Evolutionary conservation across 2,329 filamentous ascomycete species (phyloP).

Genomic region (Beauveria pseudobassiana): DNA sequence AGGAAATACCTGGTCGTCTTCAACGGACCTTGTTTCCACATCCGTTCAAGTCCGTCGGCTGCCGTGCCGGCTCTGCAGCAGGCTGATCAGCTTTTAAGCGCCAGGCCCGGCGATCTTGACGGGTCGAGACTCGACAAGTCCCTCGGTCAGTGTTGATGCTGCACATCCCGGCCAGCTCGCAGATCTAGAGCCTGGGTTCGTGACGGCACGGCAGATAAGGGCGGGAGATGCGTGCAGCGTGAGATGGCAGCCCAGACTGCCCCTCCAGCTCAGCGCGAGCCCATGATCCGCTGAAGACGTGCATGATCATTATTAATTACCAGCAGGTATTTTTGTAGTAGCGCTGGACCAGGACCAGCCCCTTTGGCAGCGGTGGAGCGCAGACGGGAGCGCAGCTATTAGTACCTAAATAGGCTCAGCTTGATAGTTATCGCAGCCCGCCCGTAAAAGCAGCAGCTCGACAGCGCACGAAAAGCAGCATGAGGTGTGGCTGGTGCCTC

Average conservation of each 20-base stretch:
- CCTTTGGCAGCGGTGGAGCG: not conserved
- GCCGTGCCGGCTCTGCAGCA: not conserved
- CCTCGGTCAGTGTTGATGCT: not conserved
- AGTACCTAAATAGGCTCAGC: not conserved
- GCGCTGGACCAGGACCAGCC: not conserved
- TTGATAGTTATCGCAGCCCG: not conserved
- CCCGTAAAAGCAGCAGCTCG: slow-evolving; percentile 6
- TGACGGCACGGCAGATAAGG: not conserved
- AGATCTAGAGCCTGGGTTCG: not conserved
- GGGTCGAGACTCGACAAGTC: not conserved
- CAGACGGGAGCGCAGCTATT: not conserved
- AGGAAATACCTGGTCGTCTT: not conserved
- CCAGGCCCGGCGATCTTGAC: not conserved
- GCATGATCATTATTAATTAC: not conserved
- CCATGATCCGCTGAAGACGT: slow-evolving; percentile 2
- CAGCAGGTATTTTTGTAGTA: not conserved
- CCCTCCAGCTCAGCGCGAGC: not conserved
- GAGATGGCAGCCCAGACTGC: not conserved
- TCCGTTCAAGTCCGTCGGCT: not conserved
- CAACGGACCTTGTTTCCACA: not conserved
- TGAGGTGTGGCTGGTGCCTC: slow-evolving; percentile 9
- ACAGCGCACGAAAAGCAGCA: slow-evolving; percentile 3
- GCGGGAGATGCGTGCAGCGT: not conserved
- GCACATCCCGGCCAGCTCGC: not conserved
- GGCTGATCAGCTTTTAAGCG: slow-evolving; percentile 5